phyloP scores from a whole-genome alignment of 495 filamentous ascomycete species.

The Aspergillus biplanus region DNA sequence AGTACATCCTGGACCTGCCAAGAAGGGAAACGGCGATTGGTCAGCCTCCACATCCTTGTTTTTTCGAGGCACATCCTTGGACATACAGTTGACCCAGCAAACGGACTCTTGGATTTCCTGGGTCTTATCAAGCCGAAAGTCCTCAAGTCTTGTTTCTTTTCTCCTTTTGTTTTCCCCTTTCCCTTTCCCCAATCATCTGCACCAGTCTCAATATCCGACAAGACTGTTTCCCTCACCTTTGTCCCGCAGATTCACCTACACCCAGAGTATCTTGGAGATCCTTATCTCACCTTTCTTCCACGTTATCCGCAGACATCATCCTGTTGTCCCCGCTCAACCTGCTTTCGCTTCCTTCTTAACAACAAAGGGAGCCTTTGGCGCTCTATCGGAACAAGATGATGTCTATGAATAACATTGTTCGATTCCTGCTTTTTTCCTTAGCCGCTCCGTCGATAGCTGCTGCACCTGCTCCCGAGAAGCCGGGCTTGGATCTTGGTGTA shows the following conservation, averaged over 20 bases:
- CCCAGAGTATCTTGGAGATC: not conserved
- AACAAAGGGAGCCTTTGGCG: not conserved
- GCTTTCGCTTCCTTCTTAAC: conserved; percentile 6
- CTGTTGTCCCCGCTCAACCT: not conserved
- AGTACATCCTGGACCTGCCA: not conserved
- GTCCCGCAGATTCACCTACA: not conserved
- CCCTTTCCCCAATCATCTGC: not conserved
- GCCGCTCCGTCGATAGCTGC: conserved; percentile 33
- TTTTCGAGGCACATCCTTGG: not conserved
- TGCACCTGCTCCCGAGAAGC: conserved; percentile 22
- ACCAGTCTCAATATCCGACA: not conserved
- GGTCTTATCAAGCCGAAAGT: not conserved
- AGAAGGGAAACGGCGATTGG: conserved; percentile 3
- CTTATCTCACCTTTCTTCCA: not conserved
- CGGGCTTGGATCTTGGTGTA: conserved; percentile 2
- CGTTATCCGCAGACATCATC: not conserved
- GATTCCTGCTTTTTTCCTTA: conserved; percentile 32
- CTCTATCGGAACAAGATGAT: conserved; percentile 11
- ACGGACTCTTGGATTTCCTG: not conserved
- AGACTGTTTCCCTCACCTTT: not conserved
- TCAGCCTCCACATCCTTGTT: not conserved
- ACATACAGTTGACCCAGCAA: too few relatives aligned
- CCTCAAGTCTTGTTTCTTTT: conserved; percentile 6
- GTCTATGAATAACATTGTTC: conserved; percentile 27
- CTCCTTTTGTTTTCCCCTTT: not conserved